Conservation (phyloP, 1,284 basidiomycete genomes). For the Inonotus hispidus region DNA sequence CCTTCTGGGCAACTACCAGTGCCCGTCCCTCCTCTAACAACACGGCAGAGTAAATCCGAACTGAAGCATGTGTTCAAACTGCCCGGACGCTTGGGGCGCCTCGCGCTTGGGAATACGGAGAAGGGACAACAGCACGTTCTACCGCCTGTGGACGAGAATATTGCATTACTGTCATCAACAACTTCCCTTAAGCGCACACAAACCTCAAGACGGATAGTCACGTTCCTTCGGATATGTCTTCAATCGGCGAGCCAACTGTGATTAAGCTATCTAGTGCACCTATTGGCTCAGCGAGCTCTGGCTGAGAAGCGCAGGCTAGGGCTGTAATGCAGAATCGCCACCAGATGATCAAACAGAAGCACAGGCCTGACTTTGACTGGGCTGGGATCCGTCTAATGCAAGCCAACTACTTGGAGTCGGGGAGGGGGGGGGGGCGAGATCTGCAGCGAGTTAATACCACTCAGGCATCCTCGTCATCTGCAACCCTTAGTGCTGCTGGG, state of each 20-base stretch:
- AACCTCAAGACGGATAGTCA: conserved; percentile 73
- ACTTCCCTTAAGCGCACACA: conserved; percentile 82
- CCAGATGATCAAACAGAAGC: conserved; percentile 56
- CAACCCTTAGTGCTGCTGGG: conserved; percentile 51
- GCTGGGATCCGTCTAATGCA: conserved; percentile 41
- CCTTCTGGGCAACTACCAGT: conserved; percentile 28
- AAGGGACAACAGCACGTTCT: conserved; percentile 57
- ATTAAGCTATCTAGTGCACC: conserved; percentile 32
- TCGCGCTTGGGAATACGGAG: conserved; percentile 73
- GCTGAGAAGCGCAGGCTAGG: conserved; percentile 76
- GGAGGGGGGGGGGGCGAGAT: conserved; percentile 39
- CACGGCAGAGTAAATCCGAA: conserved; percentile 20
- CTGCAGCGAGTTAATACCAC: conserved; percentile 26
- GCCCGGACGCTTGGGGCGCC: conserved; percentile 54
- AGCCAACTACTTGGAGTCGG: conserved; percentile 37
- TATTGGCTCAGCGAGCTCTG: conserved; percentile 69
- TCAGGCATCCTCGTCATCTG: conserved; percentile 24
- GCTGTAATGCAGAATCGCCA: conserved; percentile 94
- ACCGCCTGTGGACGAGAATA: conserved; percentile 67
- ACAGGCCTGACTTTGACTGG: conserved; percentile 52
- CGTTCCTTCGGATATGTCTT: conserved; percentile 51
- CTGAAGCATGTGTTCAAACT: conserved; percentile 62
- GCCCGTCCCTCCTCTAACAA: conserved; percentile 30
- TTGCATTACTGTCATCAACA: conserved; percentile 43
- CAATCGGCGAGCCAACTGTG: conserved; percentile 24